phyloP scores from a whole-genome alignment of 768 basidiomycete genomes.

The Boletus vermiculosoides region DNA sequence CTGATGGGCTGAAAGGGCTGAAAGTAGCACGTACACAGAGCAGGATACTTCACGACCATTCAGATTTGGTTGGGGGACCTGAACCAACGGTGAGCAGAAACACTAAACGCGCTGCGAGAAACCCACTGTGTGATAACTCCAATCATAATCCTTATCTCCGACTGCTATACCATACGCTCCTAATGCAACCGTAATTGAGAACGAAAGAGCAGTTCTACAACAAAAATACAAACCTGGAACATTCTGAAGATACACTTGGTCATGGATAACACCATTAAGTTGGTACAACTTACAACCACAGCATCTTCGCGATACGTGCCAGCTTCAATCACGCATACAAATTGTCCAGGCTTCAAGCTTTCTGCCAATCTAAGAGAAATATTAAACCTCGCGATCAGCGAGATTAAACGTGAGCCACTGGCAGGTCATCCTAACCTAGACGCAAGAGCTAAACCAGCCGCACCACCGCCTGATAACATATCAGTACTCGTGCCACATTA shows the following conservation, averaged over 20 bases:
- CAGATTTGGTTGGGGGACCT: conserved; percentile 18
- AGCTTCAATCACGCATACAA: conserved; percentile 22
- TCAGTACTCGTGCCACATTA: background rate
- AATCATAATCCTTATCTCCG: conserved; percentile 14
- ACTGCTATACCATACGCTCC: conserved; percentile 4
- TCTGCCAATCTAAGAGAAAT: conserved; percentile 10
- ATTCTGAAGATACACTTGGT: conserved; percentile 4
- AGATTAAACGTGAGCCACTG: background rate
- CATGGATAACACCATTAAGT: background rate
- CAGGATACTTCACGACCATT: background rate
- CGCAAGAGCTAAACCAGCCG: conserved; percentile 18
- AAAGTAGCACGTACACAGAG: conserved; percentile 6
- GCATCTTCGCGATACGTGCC: conserved; percentile 10
- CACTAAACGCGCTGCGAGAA: background rate
- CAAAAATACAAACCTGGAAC: conserved; percentile 15
- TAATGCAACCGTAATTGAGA: background rate
- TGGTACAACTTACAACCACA: conserved; percentile 10
- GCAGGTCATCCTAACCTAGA: conserved; percentile 6
- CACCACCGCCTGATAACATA: conserved; percentile 11
- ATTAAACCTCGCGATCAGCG: background rate
- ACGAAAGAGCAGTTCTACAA: background rate
- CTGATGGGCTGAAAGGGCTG: no score
- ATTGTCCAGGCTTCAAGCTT: conserved; percentile 10
- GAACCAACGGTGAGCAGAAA: background rate
- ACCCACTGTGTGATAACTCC: conserved; percentile 18